Percentiles rank a stretch among this genome's conserved stretches.
Evolutionary conservation across 2,329 filamentous ascomycete genomes (phyloP).

Genomic region (Drechslerella dactyloides): DNA sequence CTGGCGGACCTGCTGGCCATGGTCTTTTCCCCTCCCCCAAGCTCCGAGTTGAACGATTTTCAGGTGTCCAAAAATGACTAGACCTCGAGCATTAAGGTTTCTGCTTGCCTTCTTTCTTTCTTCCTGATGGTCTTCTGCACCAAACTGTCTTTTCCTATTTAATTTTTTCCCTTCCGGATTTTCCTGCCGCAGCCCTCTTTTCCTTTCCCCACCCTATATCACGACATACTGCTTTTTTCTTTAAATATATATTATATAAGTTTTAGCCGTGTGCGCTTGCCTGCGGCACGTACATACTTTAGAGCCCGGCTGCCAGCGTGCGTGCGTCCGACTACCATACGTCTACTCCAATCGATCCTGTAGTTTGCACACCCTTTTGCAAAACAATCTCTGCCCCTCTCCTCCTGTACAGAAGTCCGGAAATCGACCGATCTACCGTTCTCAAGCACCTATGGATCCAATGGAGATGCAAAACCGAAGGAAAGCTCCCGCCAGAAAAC

Average conservation of each 20-base stretch:
- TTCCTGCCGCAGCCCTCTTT: not conserved
- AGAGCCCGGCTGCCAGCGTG: not conserved
- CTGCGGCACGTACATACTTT: not conserved
- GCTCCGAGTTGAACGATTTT: constrained; percentile 50
- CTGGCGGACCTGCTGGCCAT: not conserved
- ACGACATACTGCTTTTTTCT: not conserved
- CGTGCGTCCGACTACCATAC: not conserved
- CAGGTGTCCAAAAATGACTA: constrained; percentile 33
- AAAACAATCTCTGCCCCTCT: not conserved
- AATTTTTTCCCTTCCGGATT: constrained; percentile 9
- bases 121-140: not conserved
- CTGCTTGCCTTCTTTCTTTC: constrained; percentile 16
- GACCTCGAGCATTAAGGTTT: constrained; percentile 15
- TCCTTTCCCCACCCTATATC: too few species aligned
- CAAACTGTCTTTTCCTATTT: constrained; percentile 15
- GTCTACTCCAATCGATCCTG: not conserved
- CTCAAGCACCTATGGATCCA: constrained; percentile 11
- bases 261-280: not conserved
- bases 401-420: not conserved
- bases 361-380: not conserved
- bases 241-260: not conserved
- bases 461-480: constrained; percentile 32
- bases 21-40: constrained; percentile 23
- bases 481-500: constrained; percentile 44
- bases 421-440: not conserved